Percentiles rank a stretch among this genome's conserved stretches.
phyloP scores from a whole-genome alignment of 2,329 filamentous ascomycete genomes.

The Pseudogymnoascus sp. region DNA sequence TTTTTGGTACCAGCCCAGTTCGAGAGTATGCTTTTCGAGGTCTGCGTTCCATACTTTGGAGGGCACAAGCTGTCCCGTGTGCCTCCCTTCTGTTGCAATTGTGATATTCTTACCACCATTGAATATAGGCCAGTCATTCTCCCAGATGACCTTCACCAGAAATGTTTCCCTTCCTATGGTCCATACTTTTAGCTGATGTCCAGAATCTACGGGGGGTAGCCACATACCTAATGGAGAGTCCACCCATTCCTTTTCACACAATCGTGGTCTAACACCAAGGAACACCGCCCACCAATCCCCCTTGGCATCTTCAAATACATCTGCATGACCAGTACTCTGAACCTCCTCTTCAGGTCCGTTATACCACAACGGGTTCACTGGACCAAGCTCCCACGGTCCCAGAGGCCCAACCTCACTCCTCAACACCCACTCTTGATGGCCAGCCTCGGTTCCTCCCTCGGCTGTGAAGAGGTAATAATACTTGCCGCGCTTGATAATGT shows the following conservation, averaged over 20 bases:
- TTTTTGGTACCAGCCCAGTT: conserved; percentile 35
- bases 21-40: conserved; percentile 27
- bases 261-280: conserved; percentile 36
- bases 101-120: conserved; percentile 17
- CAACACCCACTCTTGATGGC: conserved; percentile 45
- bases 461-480: conserved; percentile 35
- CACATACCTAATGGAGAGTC: conserved; percentile 36
- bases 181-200: not conserved
- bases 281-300: conserved; percentile 43
- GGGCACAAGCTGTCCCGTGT: conserved; percentile 16
- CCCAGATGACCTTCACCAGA: conserved; percentile 17
- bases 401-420: conserved; percentile 36
- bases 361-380: conserved; percentile 37
- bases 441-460: conserved; percentile 29
- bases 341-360: conserved; percentile 33
- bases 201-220: not conserved
- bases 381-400: conserved; percentile 42
- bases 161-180: conserved; percentile 17
- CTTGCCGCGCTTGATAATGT: conserved; percentile 30
- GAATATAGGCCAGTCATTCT: conserved; percentile 20
- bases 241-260: conserved; percentile 24
- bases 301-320: conserved; percentile 37
- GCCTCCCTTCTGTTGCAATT: conserved; percentile 26
- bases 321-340: conserved; percentile 31
- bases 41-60: conserved; percentile 31